phyloP scores from a whole-genome alignment of 2,329 filamentous ascomycete genomes.

The Phyllosticta capitalensis region DNA sequence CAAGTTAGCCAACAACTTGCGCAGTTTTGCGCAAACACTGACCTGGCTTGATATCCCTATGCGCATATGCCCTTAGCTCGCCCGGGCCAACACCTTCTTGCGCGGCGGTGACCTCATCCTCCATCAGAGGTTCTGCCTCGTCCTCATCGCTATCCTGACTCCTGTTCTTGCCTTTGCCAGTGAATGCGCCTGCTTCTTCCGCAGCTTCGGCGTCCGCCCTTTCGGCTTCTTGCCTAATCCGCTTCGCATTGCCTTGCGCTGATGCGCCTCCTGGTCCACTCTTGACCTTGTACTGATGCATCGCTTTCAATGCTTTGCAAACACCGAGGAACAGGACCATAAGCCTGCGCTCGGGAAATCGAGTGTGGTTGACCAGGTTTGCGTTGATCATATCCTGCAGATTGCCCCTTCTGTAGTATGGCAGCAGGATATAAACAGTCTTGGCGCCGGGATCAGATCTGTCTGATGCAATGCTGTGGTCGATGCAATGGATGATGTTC shows the following conservation, averaged over 20 bases:
- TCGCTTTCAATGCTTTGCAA: constrained; percentile 74
- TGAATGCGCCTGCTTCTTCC: constrained; percentile 34
- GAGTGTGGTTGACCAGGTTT: constrained; percentile 89
- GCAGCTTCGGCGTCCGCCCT: constrained; percentile 41
- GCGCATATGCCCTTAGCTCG: constrained; percentile 71
- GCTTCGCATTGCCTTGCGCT: constrained; percentile 45
- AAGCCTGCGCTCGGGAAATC: constrained; percentile 76
- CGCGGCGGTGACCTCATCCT: constrained; percentile 59
- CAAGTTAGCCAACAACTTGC: not conserved
- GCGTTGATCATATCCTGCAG: constrained; percentile 98
- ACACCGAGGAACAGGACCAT: constrained; percentile 90
- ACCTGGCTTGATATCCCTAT: constrained; percentile 96
- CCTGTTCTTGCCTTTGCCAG: constrained; percentile 30
- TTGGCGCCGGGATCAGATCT: constrained; percentile 60
- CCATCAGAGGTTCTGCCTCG: constrained; percentile 77
- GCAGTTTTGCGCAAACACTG: constrained; percentile 23
- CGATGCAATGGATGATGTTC: constrained; percentile 78
- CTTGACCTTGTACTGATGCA: constrained; percentile 77
- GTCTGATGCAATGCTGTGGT: constrained; percentile 73
- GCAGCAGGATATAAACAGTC: constrained; percentile 92
- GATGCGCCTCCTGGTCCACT: constrained; percentile 42
- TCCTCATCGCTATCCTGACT: constrained; percentile 62
- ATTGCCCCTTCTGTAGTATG: constrained; percentile 92
- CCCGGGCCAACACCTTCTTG: constrained; percentile 61
- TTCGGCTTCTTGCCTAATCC: constrained; percentile 46